Percentiles rank a stretch among this genome's conserved stretches.
Evolutionary conservation across 2,329 filamentous ascomycete genomes (phyloP).

Genomic region (Fusarium goolgardi): DNA sequence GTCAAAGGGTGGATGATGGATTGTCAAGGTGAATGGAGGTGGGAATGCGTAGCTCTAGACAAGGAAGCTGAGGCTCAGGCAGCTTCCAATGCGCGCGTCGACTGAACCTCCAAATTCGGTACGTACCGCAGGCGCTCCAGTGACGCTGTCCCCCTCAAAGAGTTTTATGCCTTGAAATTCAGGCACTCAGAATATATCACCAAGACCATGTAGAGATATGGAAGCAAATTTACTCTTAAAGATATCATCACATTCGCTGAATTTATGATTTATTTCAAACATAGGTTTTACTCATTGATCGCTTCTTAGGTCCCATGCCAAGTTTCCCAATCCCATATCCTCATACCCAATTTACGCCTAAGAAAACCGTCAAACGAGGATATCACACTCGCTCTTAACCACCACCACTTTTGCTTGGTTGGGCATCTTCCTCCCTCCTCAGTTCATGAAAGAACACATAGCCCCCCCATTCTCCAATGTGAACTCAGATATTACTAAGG

Average conservation of each 20-base stretch:
- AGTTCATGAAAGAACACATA: conserved; percentile 22
- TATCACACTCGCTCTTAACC: conserved; percentile 29
- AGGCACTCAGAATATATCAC: conserved; percentile 5
- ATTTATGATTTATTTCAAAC: background rate
- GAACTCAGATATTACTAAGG: conserved; percentile 30
- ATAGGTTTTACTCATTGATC: conserved; percentile 30
- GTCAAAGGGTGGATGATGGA: conserved; percentile 18
- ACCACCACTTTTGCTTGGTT: conserved; percentile 8
- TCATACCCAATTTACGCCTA: conserved; percentile 36
- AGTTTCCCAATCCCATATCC: conserved; percentile 8
- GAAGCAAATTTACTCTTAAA: background rate
- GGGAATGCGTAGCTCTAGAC: conserved; percentile 41
- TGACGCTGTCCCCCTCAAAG: background rate
- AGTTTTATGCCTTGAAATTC: background rate
- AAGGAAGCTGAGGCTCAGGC: conserved; percentile 53
- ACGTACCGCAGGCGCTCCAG: conserved; percentile 27
- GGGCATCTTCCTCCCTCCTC: background rate
- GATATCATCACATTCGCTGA: background rate
- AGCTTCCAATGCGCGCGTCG: conserved; percentile 59
- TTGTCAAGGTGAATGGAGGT: conserved; percentile 30
- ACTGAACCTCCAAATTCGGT: conserved; percentile 31
- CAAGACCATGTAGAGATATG: background rate
- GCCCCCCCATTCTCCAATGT: conserved; percentile 1
- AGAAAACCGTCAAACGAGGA: conserved; percentile 31
- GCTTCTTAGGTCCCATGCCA: conserved; percentile 28